Percentiles rank a stretch among this genome's conserved stretches.
phyloP scores from a whole-genome alignment of 2,329 filamentous ascomycete genomes.

The Fusarium decemcellulare region DNA sequence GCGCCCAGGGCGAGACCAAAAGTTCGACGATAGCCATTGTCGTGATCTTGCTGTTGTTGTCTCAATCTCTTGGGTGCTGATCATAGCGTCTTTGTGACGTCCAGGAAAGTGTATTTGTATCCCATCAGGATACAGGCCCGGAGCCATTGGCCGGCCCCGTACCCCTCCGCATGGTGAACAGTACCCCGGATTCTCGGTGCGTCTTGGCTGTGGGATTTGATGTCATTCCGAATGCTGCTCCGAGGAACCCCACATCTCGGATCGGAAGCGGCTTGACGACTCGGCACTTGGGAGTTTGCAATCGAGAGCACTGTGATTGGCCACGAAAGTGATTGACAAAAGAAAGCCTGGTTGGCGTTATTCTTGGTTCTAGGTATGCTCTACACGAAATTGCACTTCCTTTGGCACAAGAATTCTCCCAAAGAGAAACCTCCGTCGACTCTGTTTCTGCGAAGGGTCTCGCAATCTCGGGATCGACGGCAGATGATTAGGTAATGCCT shows the following conservation, averaged over 20 bases:
- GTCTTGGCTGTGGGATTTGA: background rate
- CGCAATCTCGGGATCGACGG: background rate
- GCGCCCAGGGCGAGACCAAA: conserved; percentile 39
- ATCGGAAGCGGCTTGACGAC: conserved; percentile 8
- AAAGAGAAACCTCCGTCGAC: background rate
- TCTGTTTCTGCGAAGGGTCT: background rate
- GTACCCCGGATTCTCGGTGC: conserved; percentile 2
- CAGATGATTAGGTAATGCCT: background rate
- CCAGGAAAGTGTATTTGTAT: conserved; percentile 17
- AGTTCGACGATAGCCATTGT: conserved; percentile 40
- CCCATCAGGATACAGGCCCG: background rate
- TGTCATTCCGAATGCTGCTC: conserved; percentile 1
- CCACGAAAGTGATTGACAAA: background rate
- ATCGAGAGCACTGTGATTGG: background rate
- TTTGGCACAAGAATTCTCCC: background rate
- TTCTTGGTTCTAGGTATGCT: background rate
- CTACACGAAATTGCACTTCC: background rate
- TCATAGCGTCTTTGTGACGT: no score
- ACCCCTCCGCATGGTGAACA: background rate
- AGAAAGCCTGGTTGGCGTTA: background rate
- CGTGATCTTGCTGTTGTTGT: background rate
- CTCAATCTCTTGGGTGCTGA: background rate
- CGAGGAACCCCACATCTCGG: conserved; percentile 12
- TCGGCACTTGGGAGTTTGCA: background rate
- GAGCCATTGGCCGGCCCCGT: background rate